Evolutionary conservation across 2,329 filamentous ascomycete genomes (phyloP).

Genomic region (Pseudogymnoascus sp.): DNA sequence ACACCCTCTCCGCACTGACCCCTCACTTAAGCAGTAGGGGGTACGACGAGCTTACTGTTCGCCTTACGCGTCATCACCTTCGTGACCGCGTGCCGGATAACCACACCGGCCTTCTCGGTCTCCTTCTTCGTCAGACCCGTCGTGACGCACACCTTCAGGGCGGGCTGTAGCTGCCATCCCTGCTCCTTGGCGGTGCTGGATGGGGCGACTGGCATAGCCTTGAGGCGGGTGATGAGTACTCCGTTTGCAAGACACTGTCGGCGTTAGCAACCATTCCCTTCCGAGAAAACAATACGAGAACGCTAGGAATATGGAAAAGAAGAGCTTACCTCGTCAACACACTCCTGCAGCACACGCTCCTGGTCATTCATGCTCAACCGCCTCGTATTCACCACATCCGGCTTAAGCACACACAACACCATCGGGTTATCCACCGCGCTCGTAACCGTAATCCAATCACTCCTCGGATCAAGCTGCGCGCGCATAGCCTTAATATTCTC

Average conservation of each 20-base stretch:
- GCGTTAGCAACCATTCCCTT: slow-evolving; percentile 14
- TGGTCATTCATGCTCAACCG: slow-evolving; percentile 69
- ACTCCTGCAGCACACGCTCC: slow-evolving; percentile 77
- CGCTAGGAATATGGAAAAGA: background rate
- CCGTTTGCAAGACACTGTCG: slow-evolving; percentile 73
- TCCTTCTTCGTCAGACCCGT: slow-evolving; percentile 87
- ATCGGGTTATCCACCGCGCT: slow-evolving; percentile 81
- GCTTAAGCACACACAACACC: slow-evolving; percentile 76
- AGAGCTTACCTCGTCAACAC: slow-evolving; percentile 81
- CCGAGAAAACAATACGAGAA: background rate
- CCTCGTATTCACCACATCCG: slow-evolving; percentile 68
- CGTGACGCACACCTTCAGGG: slow-evolving; percentile 86
- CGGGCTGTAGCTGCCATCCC: slow-evolving; percentile 65
- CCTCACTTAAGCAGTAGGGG: slow-evolving; percentile 29
- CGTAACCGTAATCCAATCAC: slow-evolving; percentile 83
- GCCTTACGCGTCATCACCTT: slow-evolving; percentile 72
- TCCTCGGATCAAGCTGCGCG: slow-evolving; percentile 81
- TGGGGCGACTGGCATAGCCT: slow-evolving; percentile 62
- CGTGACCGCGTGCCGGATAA: slow-evolving; percentile 85
- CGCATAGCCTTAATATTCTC: slow-evolving; percentile 85
- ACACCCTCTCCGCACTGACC: background rate
- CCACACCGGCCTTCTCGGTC: slow-evolving; percentile 84
- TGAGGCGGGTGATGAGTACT: slow-evolving; percentile 82
- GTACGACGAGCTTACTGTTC: slow-evolving; percentile 39
- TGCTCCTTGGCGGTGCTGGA: slow-evolving; percentile 62